Percentiles rank a stretch among this genome's conserved stretches.
These are phyloP conservation scores for Claviceps paspali DNA, from an alignment of 2,329 filamentous ascomycete species.

Conservation along the genomic window DNA sequence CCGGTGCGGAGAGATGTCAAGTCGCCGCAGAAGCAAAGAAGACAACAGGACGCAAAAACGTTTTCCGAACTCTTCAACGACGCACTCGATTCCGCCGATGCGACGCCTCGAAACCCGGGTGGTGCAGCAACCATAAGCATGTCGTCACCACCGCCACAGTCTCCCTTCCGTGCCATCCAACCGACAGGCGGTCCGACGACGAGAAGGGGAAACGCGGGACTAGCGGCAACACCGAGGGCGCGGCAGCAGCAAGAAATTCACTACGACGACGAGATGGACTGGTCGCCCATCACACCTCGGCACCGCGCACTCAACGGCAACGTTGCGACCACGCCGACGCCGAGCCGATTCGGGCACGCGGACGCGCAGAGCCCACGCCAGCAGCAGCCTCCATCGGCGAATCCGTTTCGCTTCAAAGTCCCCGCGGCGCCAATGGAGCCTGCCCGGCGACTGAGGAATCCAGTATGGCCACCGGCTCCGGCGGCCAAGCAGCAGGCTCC, in stretches of 20 bases:
- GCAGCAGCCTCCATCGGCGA: too few species aligned
- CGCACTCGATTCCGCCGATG: slow-evolving; percentile 14
- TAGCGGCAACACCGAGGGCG: slow-evolving; percentile 8
- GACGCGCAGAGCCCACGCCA: too few species aligned
- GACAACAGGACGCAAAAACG: slow-evolving; percentile 21
- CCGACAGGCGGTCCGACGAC: slow-evolving; percentile 3
- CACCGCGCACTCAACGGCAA: slow-evolving; percentile 39
- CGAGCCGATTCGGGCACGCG: slow-evolving; percentile 23
- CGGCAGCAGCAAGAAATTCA: slow-evolving; percentile 11
- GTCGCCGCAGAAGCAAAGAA: slow-evolving; percentile 12
- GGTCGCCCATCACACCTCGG: slow-evolving; percentile 46
- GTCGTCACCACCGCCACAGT: slow-evolving; percentile 8
- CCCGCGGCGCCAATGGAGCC: slow-evolving; percentile 55
- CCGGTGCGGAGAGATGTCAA: slow-evolving; percentile 12
- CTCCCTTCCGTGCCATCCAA: not conserved
- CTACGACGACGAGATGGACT: slow-evolving; percentile 54
- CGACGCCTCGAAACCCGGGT: slow-evolving; percentile 6
- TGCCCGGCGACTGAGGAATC: slow-evolving; percentile 46
- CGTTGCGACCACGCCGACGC: slow-evolving; percentile 16
- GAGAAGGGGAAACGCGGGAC: slow-evolving; percentile 4
- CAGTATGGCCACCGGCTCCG: slow-evolving; percentile 38
- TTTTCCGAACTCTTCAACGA: slow-evolving; percentile 27
- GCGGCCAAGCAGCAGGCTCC: slow-evolving; percentile 28
- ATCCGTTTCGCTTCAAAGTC: slow-evolving; percentile 54
- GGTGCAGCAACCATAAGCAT: slow-evolving; percentile 6